A percentile compares a stretch with the other conserved stretches of the same genome.
Conservation (phyloP, 1,284 basidiomycete species). For the Cryptococcus wingfieldii region DNA sequence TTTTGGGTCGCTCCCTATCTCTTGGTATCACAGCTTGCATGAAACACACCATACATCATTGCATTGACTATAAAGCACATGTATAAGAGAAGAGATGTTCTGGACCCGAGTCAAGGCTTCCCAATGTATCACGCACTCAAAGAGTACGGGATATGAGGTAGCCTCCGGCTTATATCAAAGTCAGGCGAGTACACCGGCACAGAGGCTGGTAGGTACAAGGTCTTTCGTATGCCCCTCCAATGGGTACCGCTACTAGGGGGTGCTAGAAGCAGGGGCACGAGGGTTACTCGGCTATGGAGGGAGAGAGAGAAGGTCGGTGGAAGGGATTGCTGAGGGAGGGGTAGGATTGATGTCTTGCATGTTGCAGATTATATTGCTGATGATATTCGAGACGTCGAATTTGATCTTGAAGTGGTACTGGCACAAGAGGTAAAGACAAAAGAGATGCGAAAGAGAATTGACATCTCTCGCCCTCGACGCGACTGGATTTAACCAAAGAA, state of each 20-base stretch:
- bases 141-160: conserved; percentile 18
- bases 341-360: not conserved
- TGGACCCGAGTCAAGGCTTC: conserved; percentile 42
- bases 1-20: too few species aligned
- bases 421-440: not conserved
- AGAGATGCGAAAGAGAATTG: not conserved
- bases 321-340: not conserved
- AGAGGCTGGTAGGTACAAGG: not conserved
- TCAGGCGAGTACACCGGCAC: conserved; percentile 12
- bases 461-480: not conserved
- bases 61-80: not conserved
- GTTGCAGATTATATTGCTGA: not conserved
- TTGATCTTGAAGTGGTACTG: not conserved
- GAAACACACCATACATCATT: not conserved
- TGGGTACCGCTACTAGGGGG: conserved; percentile 32
- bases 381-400: not conserved
- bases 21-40: too few species aligned
- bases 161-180: conserved; percentile 48
- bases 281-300: conserved; percentile 15
- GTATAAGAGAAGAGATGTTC: conserved; percentile 22
- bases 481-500: not conserved
- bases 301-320: conserved; percentile 9
- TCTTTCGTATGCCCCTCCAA: conserved; percentile 27
- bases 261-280: conserved; percentile 29
- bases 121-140: conserved; percentile 27